Evolutionary conservation across 2,329 filamentous ascomycete genomes (phyloP).

Genomic region (Ophiostoma populinum): DNA sequence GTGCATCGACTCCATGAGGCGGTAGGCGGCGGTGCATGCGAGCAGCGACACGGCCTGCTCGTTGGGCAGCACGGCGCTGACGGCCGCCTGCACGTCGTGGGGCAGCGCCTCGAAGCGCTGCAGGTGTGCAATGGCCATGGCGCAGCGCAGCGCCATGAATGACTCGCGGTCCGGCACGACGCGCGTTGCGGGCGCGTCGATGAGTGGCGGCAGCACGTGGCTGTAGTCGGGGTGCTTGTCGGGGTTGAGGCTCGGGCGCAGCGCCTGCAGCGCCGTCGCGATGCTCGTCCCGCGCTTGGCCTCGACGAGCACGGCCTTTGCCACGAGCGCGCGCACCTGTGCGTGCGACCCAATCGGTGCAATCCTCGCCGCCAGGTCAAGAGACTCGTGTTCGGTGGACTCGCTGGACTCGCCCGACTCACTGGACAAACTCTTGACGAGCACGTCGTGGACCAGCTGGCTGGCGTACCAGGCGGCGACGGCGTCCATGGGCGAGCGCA

Average conservation of each 20-base stretch:
- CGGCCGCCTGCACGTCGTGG: slow-evolving; percentile 26
- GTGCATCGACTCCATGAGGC: slow-evolving; percentile 36
- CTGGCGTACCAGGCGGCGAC: slow-evolving; percentile 85
- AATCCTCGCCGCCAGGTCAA: slow-evolving; percentile 52
- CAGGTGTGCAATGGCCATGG: slow-evolving; percentile 43
- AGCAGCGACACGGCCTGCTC: slow-evolving; percentile 30
- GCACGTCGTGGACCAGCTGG: slow-evolving; percentile 49
- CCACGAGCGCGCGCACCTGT: slow-evolving; percentile 40
- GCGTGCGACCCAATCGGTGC: slow-evolving; percentile 67
- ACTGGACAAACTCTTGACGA: slow-evolving; percentile 44
- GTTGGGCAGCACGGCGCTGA: slow-evolving; percentile 29
- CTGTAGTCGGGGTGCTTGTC: slow-evolving; percentile 18
- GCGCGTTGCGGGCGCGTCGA: slow-evolving; percentile 25
- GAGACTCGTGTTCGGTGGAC: slow-evolving; percentile 23
- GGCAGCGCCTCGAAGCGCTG: slow-evolving; percentile 25
- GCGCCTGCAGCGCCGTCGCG: slow-evolving; percentile 34
- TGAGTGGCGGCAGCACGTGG: slow-evolving; percentile 22
- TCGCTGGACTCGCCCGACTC: slow-evolving; percentile 12
- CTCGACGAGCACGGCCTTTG: slow-evolving; percentile 37
- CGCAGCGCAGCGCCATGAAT: slow-evolving; percentile 39
- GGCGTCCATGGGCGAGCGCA: slow-evolving; percentile 75
- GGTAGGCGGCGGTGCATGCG: slow-evolving; percentile 40
- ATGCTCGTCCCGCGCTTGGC: slow-evolving; percentile 39
- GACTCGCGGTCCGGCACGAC: slow-evolving; percentile 32
- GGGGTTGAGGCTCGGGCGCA: slow-evolving; percentile 24